Percentiles rank a stretch among this genome's conserved stretches.
These are phyloP conservation scores for Pseudogymnoascus sp. DNA, from an alignment of 2,329 filamentous ascomycete genomes.

Conservation along the genomic window DNA sequence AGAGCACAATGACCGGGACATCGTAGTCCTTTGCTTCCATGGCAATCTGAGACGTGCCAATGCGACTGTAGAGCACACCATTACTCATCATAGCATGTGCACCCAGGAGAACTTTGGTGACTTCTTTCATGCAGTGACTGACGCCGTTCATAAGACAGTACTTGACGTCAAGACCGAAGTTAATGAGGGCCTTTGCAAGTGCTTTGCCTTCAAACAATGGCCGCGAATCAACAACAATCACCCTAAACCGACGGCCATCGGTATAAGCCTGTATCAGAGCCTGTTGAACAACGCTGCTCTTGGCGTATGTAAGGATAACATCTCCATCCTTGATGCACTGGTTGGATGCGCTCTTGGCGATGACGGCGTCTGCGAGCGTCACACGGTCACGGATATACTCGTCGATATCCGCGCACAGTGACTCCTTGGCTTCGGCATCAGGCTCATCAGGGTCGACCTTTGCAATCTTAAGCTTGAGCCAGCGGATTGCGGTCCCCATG, in stretches of 20 bases:
- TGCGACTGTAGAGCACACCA: slow-evolving; percentile 78
- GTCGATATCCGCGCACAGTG: slow-evolving; percentile 75
- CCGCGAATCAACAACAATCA: slow-evolving; percentile 74
- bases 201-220: slow-evolving; percentile 63
- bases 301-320: slow-evolving; percentile 78
- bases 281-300: slow-evolving; percentile 78
- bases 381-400: slow-evolving; percentile 86
- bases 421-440: slow-evolving; percentile 73
- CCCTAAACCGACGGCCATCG: slow-evolving; percentile 67
- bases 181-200: slow-evolving; percentile 62
- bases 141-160: slow-evolving; percentile 78
- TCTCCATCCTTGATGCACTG: slow-evolving; percentile 69
- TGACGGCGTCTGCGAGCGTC: slow-evolving; percentile 77
- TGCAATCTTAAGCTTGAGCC: slow-evolving; percentile 86
- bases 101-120: slow-evolving; percentile 63
- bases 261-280: slow-evolving; percentile 67
- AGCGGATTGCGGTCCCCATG: slow-evolving; percentile 94
- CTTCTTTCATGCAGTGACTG: slow-evolving; percentile 63
- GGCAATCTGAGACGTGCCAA: slow-evolving; percentile 80
- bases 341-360: slow-evolving; percentile 65
- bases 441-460: slow-evolving; percentile 81
- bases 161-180: slow-evolving; percentile 64
- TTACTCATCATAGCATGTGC: slow-evolving; percentile 96
- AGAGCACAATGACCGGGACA: slow-evolving; percentile 79
- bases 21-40: slow-evolving; percentile 70